Evolutionary conservation across 139 green algal genomes (phyloP), one percentile per base, ranked within the genome.

Genomic region (Chlorella sp.): DNA sequence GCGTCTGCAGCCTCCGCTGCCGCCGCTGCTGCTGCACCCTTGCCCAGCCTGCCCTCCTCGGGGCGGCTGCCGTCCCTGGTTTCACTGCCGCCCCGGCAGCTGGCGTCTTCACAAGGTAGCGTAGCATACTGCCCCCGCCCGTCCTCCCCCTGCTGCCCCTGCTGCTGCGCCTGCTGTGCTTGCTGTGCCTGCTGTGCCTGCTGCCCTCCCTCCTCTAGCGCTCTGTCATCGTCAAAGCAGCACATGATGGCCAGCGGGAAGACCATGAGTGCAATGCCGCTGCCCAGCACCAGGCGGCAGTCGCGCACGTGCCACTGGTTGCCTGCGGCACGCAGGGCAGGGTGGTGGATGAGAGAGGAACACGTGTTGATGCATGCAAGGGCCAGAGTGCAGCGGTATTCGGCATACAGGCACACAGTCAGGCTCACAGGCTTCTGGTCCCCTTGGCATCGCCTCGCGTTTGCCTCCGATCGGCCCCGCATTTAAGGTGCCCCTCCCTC

Each of bases 181-280:
- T 81, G 68, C 42, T 7, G 32, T 15, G 40, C 39, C 84, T 81
- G 71, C 71, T 57, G 11, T 42, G 75, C 34, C 39, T 66, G 78
- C 78, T 66, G 78, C 78, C 37, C 57, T 79, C 73, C 66, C 30
- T 73, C 75, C 34, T 89, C 83, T 73, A 95, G 90, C 3, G 87
- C 78, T 1, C 64, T 48, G 77, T 91, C 88, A 68, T 95, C 93
- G 24, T 93, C 89, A 39, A 95, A 95, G 77, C 88, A 93, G 78
- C 89, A 91, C 87, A 93, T 92, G 39, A 94, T 30, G 2, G 75
- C 24, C 37, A 94, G 78, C 1, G 93, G 90, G 19, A 87, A 39
- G 40, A 89, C 68, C 88, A 95, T 93, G 15, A 91, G 42, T 2
- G 24, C 24, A 22, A 94, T 39, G 42, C 92, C 92, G 15, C 68